Evolutionary conservation across 2,329 filamentous ascomycete species (phyloP), one percentile per base, ranked within the genome.

Genomic region (Dothidotthia symphoricarpi): DNA sequence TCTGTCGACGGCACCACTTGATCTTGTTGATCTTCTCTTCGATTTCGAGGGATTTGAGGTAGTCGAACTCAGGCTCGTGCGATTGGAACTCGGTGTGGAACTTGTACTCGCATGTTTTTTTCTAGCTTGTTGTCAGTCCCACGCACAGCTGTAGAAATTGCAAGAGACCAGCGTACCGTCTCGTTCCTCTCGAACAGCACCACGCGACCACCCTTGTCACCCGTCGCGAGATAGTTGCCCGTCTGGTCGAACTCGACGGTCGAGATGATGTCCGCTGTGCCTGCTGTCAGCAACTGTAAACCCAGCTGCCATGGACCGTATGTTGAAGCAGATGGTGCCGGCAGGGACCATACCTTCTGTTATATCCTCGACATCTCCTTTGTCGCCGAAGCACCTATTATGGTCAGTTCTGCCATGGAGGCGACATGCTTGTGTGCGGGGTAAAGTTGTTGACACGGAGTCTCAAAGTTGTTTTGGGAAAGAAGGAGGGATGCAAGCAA

Each of bases 1-100:
- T 98, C 72, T 97, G 91, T 71, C 93, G 85, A 65, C 86, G 84
- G 70, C 93, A 98, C 93, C 93, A 98, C 72, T 97, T 98, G 75
- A 98, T 98, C 78, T 98, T 98, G 80, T 98, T 98, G 79, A 98
- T 98, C 76, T 98, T 98, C 73, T 98, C 93, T 78, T 98, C 93
- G 64, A 98, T 98, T 72, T 98, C 93, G 57, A 98, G 80, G 24
- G 93, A 98, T 73, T 98, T 98, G 53, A 98, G 81, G 69, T 98
- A 98, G 71, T 98, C 93, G 70, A 98, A 98, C 71, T 98, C 93
- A 49, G 93, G 93, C 68, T 98, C 93, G 74, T 98, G 93, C 59
- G 93, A 98, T 75, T 98, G 93, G 62, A 98, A 98, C 67, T 98
- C 93, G 69, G 93, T 98, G 71, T 98, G 93, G 70, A 98, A 98